Base-by-base conservation (phyloP, 1,139 yeast species). In the Pichia sp. region DNA sequence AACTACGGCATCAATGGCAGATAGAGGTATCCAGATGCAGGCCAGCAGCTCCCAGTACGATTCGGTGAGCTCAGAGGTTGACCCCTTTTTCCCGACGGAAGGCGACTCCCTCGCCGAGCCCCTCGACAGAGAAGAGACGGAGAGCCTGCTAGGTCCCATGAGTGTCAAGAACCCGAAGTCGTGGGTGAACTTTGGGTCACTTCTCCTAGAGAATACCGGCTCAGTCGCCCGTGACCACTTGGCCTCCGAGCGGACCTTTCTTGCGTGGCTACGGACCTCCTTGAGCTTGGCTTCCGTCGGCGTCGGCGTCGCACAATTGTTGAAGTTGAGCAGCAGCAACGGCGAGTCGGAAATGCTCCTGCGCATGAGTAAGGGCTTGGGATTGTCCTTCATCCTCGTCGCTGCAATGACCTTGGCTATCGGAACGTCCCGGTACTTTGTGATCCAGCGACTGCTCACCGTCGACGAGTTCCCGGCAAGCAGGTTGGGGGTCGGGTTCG, bases 211-310 rank as follows among this genome's bases (percentile, higher is more conserved):
- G 56, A 77, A 77, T 55, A 75, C 74, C 55, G 79, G 79, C 0
- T 67, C 80, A 1, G 80, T 76, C 1, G 81, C 81, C 1, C 66
- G 81, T 59, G 81, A 77, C 61, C 81, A 76, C 61, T 68, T 71
- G 34, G 73, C 74, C 6, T 67, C 69, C 3, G 74, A 71, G 48
- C 61, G 74, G 53, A 71, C 74, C 1, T 70, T 67, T 41, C 58
- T 71, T 27, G 72, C 73, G 3, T 71, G 73, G 74, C 57, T 71
- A 10, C 59, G 74, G 42, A 71, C 74, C 0, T 75, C 83, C 14
- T 65, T 81, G 50, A 77, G 81, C 10, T 74, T 81, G 53, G 80
- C 83, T 6, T 75, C 83, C 12, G 75, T 79, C 29, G 86, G 86
- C 0, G 80, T 81, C 2, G 85, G 82, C 16, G 70, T 81, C 8